A percentile compares a stretch with the other conserved stretches of the same genome.
These are phyloP conservation scores for Xylaria nigripes DNA, from an alignment of 495 filamentous ascomycete species.

Conservation along the genomic window DNA sequence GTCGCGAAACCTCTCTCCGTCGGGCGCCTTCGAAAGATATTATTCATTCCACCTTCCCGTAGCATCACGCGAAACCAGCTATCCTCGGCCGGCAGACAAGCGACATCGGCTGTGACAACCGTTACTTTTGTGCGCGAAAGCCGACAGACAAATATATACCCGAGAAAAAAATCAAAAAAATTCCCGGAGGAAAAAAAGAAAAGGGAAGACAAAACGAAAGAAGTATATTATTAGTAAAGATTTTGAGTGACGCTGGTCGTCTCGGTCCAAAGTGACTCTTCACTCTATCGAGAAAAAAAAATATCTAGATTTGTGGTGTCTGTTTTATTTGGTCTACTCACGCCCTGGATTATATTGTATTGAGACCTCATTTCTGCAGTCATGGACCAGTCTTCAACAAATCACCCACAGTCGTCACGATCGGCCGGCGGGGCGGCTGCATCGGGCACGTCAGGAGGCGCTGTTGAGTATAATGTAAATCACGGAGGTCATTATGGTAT, in stretches of 20 bases:
- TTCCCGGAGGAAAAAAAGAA: background rate
- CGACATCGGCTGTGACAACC: constrained; percentile 2
- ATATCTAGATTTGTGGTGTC: background rate
- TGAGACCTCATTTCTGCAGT: background rate
- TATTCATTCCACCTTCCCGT: background rate
- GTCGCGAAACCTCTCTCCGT: constrained; percentile 1
- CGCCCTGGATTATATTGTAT: background rate
- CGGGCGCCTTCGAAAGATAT: background rate
- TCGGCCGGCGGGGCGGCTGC: constrained; percentile 23
- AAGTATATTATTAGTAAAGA: background rate
- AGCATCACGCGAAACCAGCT: constrained; percentile 1
- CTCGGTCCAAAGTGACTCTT: background rate
- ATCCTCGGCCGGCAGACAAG: background rate
- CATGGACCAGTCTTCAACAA: constrained; percentile 53
- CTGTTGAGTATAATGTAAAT: constrained; percentile 67
- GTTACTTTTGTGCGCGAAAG: background rate
- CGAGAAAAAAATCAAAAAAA: no score
- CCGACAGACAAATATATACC: background rate
- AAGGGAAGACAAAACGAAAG: background rate
- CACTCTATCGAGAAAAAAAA: background rate
- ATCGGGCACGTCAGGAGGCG: constrained; percentile 32
- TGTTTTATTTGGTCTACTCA: background rate
- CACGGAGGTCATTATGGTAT: constrained; percentile 87
- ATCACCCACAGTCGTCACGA: constrained; percentile 47
- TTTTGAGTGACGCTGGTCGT: constrained; percentile 4